Conservation (phyloP, 2,329 filamentous ascomycete species). For the Byssoonygena ceratinophila region DNA sequence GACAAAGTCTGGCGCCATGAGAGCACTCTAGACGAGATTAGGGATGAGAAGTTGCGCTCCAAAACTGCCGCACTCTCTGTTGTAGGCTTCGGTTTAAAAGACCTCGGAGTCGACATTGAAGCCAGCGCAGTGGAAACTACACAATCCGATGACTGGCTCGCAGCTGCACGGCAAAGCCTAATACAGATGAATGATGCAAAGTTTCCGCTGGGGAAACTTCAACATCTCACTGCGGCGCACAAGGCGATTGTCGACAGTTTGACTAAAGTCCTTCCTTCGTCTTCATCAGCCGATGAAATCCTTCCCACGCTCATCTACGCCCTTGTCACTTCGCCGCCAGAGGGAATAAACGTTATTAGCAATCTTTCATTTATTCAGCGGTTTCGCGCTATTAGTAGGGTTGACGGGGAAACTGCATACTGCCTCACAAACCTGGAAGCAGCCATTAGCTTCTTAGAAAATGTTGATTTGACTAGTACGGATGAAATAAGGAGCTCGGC, state of each 20-base stretch:
- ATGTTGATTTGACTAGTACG: conserved; percentile 82
- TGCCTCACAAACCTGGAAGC: conserved; percentile 94
- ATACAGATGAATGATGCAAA: conserved; percentile 74
- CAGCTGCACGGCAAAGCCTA: conserved; percentile 59
- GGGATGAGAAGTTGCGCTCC: conserved; percentile 87
- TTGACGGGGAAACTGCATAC: conserved; percentile 90
- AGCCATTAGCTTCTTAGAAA: conserved; percentile 86
- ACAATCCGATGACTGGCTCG: conserved; percentile 63
- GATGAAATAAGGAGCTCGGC: conserved; percentile 13
- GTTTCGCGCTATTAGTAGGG: conserved; percentile 73
- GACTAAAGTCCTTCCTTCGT: conserved; percentile 54
- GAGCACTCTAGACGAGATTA: conserved; percentile 83
- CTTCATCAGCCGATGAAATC: conserved; percentile 91
- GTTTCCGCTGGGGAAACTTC: conserved; percentile 83
- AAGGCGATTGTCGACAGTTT: conserved; percentile 88
- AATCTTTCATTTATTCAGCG: conserved; percentile 90
- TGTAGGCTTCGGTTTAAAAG: conserved; percentile 80
- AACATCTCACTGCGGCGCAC: conserved; percentile 76
- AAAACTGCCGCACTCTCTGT: conserved; percentile 82
- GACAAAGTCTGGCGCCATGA: conserved; percentile 81
- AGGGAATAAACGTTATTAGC: conserved; percentile 79
- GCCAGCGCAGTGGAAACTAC: conserved; percentile 51
- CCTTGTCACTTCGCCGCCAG: conserved; percentile 78
- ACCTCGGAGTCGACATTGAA: conserved; percentile 66
- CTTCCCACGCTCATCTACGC: conserved; percentile 95